Evolutionary conservation across 2,329 filamentous ascomycete species (phyloP).

Genomic region (Xylariales sp.): DNA sequence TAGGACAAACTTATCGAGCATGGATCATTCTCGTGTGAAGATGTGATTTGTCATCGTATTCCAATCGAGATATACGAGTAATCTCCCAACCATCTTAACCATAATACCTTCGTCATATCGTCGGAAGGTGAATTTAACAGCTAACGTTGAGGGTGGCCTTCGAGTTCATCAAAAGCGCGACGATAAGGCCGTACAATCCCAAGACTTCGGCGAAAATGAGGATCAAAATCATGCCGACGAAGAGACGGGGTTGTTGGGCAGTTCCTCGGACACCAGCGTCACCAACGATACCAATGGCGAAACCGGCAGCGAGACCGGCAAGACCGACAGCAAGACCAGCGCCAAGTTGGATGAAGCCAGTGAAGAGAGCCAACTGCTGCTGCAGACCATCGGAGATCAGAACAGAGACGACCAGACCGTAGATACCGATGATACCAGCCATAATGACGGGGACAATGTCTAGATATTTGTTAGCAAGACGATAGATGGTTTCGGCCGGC

Average conservation of each 20-base stretch:
- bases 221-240: conserved; percentile 98
- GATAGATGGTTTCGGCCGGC: conserved; percentile 5
- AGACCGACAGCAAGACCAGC: conserved; percentile 79
- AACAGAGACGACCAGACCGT: conserved; percentile 84
- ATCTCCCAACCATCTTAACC: no score
- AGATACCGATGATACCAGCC: conserved; percentile 99
- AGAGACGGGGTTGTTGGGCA: conserved; percentile 78
- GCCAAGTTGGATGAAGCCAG: conserved; percentile 81
- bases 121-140: conserved; percentile 44
- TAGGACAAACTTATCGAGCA: no score
- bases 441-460: conserved; percentile 99
- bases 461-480: conserved; percentile 33
- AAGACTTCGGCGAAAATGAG: conserved; percentile 99
- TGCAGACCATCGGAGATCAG: conserved; percentile 76
- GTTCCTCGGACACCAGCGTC: conserved; percentile 86
- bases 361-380: conserved; percentile 71
- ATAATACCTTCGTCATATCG: neutral
- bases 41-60: conserved; percentile 4
- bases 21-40: conserved; percentile 2
- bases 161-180: conserved; percentile 99
- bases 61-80: no score
- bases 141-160: conserved; percentile 64
- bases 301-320: conserved; percentile 77
- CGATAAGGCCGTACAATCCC: conserved; percentile 99
- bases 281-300: conserved; percentile 75